Evolutionary conservation across 2,329 filamentous ascomycete genomes (phyloP), one percentile per base, ranked within the genome.

Genomic region (Chlorencoelia australis): DNA sequence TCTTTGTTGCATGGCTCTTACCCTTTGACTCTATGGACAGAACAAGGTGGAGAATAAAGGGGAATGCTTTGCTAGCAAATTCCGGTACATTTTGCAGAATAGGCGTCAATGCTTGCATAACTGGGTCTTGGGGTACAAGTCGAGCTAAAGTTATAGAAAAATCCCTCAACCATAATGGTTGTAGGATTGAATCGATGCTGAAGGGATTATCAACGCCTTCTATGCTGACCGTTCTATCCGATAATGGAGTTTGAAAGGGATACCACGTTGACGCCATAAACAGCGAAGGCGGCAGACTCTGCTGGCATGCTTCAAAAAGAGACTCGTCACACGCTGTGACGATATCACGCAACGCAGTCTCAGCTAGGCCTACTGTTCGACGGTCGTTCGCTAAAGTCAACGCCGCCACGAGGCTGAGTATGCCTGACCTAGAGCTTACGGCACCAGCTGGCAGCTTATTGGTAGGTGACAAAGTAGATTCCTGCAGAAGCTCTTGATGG

Each of bases 31-130:
- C 79, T 26, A 74, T 71, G 1, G 77, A 64, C 1, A 98, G 67
- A 11, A 87, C 76, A 27, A 94, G 66, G 58, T 98, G 93, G 3
- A 94, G 65, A 35, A 96, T 72, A 46, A 84, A 93, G 0, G 88
- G 87, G 33, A 96, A 79, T 0, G 85, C 67, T 27, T 77, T 71
- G 42, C 79, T 71, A 0, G 87, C 81, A 52, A 95, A 77, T 0
- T 73, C 72, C 26, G 73, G 68, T 17, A 89, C 73, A 9, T 69
- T 67, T 9, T 65, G 59, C 4, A 95, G 63, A 25, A 91, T 69
- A 4, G 73, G 72, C 2, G 72, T 65, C 16, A 96, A 60, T 2
- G 80, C 72, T 8, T 71, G 71, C 26, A 95, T 66, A 2, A 94
- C 66, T 10, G 80, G 72, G 41, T 84, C 79, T 13, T 74, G 63